Evolutionary conservation across 441 rosid species (phyloP).

Genomic region (Flueggea neowawraea): DNA sequence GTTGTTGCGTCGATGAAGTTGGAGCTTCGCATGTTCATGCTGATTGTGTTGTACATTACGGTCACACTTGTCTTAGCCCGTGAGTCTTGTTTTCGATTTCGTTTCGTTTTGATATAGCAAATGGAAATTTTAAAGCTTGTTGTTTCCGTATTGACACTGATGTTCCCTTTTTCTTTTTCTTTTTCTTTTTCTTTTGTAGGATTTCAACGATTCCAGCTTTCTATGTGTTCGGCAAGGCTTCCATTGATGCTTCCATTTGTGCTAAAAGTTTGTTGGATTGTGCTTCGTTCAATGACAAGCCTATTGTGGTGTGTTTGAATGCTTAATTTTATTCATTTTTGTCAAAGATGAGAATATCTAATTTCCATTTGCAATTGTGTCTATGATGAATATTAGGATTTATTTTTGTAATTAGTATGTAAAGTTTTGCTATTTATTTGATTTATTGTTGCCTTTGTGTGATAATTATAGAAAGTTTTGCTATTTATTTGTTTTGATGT

Average conservation of each 20-base stretch:
- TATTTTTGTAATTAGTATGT: no score
- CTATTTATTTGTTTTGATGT: no score
- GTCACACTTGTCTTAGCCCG: conserved; percentile 96
- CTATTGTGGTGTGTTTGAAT: conserved; percentile 51
- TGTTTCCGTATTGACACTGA: no score
- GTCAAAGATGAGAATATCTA: background rate
- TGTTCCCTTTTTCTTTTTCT: background rate
- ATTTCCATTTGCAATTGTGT: background rate
- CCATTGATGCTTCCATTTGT: conserved; percentile 40
- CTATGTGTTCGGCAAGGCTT: conserved; percentile 78
- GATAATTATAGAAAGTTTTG: no score
- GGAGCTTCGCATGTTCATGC: conserved; percentile 80
- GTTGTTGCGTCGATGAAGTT: conserved; percentile 92
- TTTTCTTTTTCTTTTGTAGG: conserved; percentile 27
- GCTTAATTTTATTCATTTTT: conserved; percentile 1
- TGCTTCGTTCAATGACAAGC: conserved; percentile 36
- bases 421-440: no score
- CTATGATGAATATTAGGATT: no score
- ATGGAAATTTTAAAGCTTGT: background rate
- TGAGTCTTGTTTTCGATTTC: conserved; percentile 29
- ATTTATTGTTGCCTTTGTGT: no score
- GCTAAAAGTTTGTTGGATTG: conserved; percentile 37
- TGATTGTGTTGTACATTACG: conserved; percentile 85
- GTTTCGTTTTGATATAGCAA: background rate
- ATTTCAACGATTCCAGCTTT: conserved; percentile 79